Conservation (phyloP, 78 protist genomes). For the Dictyostelium brefeldianum region DNA sequence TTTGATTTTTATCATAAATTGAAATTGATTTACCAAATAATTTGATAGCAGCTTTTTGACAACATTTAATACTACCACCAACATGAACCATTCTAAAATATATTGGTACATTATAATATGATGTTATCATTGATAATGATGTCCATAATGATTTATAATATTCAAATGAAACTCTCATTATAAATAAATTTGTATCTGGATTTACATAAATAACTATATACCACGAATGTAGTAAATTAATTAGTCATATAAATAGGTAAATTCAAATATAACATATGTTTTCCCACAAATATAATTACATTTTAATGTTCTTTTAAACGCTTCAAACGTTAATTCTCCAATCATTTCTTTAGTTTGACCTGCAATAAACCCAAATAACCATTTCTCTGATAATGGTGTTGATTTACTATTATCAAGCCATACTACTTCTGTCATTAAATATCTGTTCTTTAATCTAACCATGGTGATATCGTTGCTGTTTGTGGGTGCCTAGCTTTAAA, state of each 20-base stretch:
- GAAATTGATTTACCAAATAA: slow-evolving; percentile 11
- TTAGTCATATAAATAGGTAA: neutral
- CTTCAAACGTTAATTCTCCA: slow-evolving; percentile 21
- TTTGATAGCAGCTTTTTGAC: slow-evolving; percentile 37
- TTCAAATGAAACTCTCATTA: slow-evolving; percentile 13
- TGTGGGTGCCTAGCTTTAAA: too few species aligned
- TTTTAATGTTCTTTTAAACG: slow-evolving; percentile 13
- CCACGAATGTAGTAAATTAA: neutral
- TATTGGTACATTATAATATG: neutral
- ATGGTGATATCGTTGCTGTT: too few species aligned
- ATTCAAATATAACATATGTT: neutral
- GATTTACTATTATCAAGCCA: slow-evolving; percentile 27
- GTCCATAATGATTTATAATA: slow-evolving; percentile 41
- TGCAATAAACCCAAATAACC: slow-evolving; percentile 8
- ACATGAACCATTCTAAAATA: slow-evolving; percentile 62
- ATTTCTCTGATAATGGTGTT: neutral
- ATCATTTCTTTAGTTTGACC: slow-evolving; percentile 4
- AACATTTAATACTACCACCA: slow-evolving; percentile 16
- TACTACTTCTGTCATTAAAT: slow-evolving; percentile 40
- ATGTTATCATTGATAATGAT: slow-evolving; percentile 30
- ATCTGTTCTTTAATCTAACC: slow-evolving; percentile 74
- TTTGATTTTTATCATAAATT: neutral
- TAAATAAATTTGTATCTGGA: slow-evolving; percentile 34
- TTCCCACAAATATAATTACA: neutral
- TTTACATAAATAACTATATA: neutral